Evolutionary conservation across 768 basidiomycete species (phyloP), one percentile per base, ranked within the genome.

Genomic region (Amanita muscaria): DNA sequence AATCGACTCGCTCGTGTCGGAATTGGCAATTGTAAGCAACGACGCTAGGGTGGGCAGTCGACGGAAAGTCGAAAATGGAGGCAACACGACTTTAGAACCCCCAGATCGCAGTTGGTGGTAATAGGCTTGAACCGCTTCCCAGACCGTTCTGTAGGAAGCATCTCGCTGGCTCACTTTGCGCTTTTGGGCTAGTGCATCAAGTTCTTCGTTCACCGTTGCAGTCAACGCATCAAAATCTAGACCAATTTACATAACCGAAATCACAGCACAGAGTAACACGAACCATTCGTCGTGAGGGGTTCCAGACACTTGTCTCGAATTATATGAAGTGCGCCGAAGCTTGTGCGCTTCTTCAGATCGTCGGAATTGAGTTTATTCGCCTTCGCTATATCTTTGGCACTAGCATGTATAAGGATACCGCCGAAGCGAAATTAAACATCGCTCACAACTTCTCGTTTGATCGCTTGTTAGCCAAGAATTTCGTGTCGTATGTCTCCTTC

Each of bases 41-140:
- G 35, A 45, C 4, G 44, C 23, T 2, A 38, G n/a, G 2, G 21
- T 31, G 14, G 44, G 44, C 4, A 45, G 44, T 4, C 44, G 34
- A 22, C 44, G 29, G 36, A 45, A 45, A 18, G 36, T 45, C 16
- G 35, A 10, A 19, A 45, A 45, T 2, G 44, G 18, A 31, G 44
- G 44, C 21, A 45, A 35, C 2, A 45, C 22, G 5, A 25, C 19
- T 9, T 45, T 35, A 14, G 16, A 12, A 18, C 10, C 19, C 14
- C 30, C 25, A 16, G 24, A 18, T 2, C 36, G 44, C 1, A 45
- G 18, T 29, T 14, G 23, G 8, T 19, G 18, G 21, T 30, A 35
- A 12, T 38, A 16, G 2, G 18, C 18, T 24, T 22, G 9, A 8
- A 45, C 14, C 15, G 44, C 44, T 24, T 29, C 7, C 3, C 24